Evolutionary conservation across 2,329 filamentous ascomycete genomes (phyloP).

Genomic region (Neofusicoccum cordaticola): DNA sequence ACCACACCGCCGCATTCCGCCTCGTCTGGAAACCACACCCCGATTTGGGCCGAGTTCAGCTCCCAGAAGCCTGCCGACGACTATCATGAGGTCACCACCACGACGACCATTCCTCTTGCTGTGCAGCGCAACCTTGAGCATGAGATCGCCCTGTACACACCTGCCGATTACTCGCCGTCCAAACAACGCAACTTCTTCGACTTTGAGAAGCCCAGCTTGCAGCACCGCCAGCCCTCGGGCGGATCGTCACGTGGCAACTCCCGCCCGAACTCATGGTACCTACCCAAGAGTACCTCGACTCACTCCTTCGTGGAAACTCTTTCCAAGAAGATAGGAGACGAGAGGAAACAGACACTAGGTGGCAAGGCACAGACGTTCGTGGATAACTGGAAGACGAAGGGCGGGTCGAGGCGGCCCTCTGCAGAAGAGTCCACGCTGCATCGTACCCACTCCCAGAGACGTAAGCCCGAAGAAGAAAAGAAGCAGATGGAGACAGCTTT

Average conservation of each 20-base stretch:
- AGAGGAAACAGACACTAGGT: slow-evolving; percentile 25
- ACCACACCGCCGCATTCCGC: slow-evolving; percentile 58
- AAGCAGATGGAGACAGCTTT: slow-evolving; percentile 25
- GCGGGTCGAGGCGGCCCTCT: slow-evolving; percentile 12
- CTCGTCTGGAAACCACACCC: slow-evolving; percentile 52
- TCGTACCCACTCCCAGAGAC: slow-evolving; percentile 5
- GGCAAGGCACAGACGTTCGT: slow-evolving; percentile 15
- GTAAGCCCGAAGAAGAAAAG: slow-evolving; percentile 13
- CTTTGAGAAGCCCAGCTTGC: slow-evolving; percentile 45
- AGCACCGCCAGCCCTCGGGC: slow-evolving; percentile 22
- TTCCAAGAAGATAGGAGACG: slow-evolving; percentile 35
- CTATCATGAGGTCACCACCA: slow-evolving; percentile 30
- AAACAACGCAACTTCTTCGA: slow-evolving; percentile 62
- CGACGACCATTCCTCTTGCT: slow-evolving; percentile 45
- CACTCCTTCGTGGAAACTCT: slow-evolving; percentile 40
- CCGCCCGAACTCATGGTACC: slow-evolving; percentile 53
- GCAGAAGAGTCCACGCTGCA: slow-evolving; percentile 5
- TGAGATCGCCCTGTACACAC: slow-evolving; percentile 59
- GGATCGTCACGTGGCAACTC: slow-evolving; percentile 25
- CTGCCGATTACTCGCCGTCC: slow-evolving; percentile 57
- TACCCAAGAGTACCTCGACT: slow-evolving; percentile 42
- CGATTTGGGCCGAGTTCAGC: slow-evolving; percentile 78
- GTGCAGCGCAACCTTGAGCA: slow-evolving; percentile 48
- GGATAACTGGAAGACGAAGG: slow-evolving; percentile 14
- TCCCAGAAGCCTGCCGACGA: slow-evolving; percentile 26